These are phyloP conservation scores for Aspergillus felis DNA, from an alignment of 2,329 filamentous ascomycete species.

Conservation along the genomic window DNA sequence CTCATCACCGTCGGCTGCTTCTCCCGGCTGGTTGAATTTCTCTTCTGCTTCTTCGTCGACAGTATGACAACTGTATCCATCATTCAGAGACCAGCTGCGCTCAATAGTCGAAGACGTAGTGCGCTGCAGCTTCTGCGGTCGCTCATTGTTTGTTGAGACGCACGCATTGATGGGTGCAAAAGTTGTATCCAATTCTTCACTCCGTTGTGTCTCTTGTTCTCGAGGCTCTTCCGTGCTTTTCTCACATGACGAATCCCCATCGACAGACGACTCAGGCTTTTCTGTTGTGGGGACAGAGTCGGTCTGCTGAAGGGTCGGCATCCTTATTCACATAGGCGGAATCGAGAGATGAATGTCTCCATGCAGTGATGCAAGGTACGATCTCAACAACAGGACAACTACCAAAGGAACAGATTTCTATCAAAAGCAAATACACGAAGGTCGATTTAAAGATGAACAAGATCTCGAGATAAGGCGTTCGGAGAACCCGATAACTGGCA, in stretches of 20 bases:
- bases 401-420: neutral
- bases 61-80: conserved; percentile 28
- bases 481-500: neutral
- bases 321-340: neutral
- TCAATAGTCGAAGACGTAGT: conserved; percentile 26
- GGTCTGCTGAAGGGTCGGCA: conserved; percentile 7
- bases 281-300: conserved; percentile 2
- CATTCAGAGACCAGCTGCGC: conserved; percentile 34
- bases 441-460: neutral
- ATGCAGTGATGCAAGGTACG: neutral
- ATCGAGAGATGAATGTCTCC: neutral
- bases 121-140: conserved; percentile 18
- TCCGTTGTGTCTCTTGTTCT: conserved; percentile 5
- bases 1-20: conserved; percentile 19
- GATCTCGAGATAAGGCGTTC: neutral
- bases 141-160: conserved; percentile 12
- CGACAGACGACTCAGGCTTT: neutral
- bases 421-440: neutral
- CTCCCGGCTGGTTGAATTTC: conserved; percentile 11
- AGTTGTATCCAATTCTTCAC: conserved; percentile 8
- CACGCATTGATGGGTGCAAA: conserved; percentile 22
- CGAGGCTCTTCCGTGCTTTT: conserved; percentile 3
- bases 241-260: conserved; percentile 8
- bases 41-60: conserved; percentile 23
- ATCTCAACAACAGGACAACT: neutral